phyloP scores from a whole-genome alignment of 257 asterid species.

The Fraxinus pennsylvanica region DNA sequence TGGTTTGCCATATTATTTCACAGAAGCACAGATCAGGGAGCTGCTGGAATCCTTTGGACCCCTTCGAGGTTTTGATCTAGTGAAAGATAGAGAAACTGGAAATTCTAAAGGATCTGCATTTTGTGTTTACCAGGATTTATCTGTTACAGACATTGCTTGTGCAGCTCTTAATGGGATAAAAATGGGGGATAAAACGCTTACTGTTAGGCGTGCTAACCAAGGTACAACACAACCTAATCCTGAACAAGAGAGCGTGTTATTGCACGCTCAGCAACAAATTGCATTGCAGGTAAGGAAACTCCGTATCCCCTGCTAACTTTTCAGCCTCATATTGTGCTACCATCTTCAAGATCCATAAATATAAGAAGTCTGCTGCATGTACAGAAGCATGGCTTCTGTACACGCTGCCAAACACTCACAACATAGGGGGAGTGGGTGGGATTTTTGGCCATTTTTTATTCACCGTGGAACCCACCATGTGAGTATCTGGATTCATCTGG shows the following conservation, averaged over 20 bases:
- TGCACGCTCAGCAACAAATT: slow-evolving; percentile 95
- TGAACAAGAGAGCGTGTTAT: slow-evolving; percentile 86
- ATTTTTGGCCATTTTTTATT: too few relatives aligned
- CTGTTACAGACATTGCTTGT: slow-evolving; percentile 98
- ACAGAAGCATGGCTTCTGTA: too few relatives aligned
- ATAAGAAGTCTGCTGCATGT: too few relatives aligned
- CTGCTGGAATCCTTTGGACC: slow-evolving; percentile 99
- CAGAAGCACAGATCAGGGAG: too few relatives aligned
- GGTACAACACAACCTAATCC: slow-evolving; percentile 87
- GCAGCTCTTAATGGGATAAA: slow-evolving; percentile 97
- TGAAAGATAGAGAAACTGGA: slow-evolving; percentile 97
- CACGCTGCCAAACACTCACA: too few relatives aligned
- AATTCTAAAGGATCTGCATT: slow-evolving; percentile 99
- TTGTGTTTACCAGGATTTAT: slow-evolving; percentile 86
- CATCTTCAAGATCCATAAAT: not conserved
- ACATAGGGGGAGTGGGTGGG: too few relatives aligned
- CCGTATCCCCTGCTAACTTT: not conserved
- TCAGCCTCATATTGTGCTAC: not conserved
- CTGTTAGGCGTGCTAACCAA: slow-evolving; percentile 94
- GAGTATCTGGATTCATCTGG: too few relatives aligned
- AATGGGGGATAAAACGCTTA: slow-evolving; percentile 97
- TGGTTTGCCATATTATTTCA: too few relatives aligned
- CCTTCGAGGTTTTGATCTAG: slow-evolving; percentile 91
- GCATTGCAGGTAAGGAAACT: slow-evolving; percentile 69
- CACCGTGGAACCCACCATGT: too few relatives aligned